phyloP scores from a whole-genome alignment of 2,329 filamentous ascomycete species.

The Penicillium sp. region DNA sequence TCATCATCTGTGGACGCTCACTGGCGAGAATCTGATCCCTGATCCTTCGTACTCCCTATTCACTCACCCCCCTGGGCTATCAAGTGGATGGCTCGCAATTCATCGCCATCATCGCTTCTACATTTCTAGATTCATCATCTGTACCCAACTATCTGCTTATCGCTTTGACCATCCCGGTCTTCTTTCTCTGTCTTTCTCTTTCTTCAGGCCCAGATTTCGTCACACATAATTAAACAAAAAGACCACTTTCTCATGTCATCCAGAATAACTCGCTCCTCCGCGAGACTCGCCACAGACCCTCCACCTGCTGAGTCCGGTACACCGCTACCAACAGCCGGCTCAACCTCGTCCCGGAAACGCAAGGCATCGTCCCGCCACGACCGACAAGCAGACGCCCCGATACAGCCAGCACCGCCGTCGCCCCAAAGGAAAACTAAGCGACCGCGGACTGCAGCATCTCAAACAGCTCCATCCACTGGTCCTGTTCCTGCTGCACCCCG shows the following conservation, averaged over 20 bases:
- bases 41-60: not conserved
- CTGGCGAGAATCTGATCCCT: not conserved
- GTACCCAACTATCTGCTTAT: slow-evolving; percentile 11
- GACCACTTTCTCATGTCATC: slow-evolving; percentile 77
- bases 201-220: slow-evolving; percentile 8
- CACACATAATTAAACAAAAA: slow-evolving; percentile 25
- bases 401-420: slow-evolving; percentile 32
- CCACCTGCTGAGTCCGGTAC: slow-evolving; percentile 44
- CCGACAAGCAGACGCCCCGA: slow-evolving; percentile 39
- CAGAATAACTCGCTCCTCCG: slow-evolving; percentile 94
- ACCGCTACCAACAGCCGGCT: slow-evolving; percentile 43
- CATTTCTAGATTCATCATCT: slow-evolving; percentile 9
- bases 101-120: not conserved
- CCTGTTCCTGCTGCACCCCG: slow-evolving; percentile 47
- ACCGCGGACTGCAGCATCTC: slow-evolving; percentile 61
- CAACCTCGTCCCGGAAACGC: slow-evolving; percentile 67
- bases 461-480: slow-evolving; percentile 40
- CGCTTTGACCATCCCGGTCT: slow-evolving; percentile 5
- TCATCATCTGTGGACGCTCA: not conserved
- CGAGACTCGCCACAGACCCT: slow-evolving; percentile 76
- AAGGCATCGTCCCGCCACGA: slow-evolving; percentile 63
- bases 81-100: not conserved
- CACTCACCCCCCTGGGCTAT: not conserved
- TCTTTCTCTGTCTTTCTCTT: slow-evolving; percentile 11
- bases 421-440: slow-evolving; percentile 66